Evolutionary conservation across 129 eudicot genomes (phyloP).

Genomic region (Erigeron canadensis): DNA sequence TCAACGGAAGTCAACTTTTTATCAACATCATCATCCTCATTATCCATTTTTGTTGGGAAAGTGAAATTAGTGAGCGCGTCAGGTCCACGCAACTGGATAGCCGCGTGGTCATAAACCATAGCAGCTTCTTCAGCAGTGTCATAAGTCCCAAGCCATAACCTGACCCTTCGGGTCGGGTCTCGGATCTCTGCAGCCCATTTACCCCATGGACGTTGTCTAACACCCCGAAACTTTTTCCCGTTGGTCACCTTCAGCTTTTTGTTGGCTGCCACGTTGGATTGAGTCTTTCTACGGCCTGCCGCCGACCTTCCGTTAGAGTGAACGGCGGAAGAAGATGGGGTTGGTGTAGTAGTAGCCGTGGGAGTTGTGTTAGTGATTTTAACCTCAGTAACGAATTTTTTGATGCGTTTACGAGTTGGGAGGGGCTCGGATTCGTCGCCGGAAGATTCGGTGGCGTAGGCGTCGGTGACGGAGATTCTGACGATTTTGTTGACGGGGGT

Average conservation of each 20-base stretch:
- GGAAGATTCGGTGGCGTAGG: constrained; percentile 87
- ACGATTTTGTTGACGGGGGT: constrained; percentile 35
- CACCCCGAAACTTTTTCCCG: constrained; percentile 86
- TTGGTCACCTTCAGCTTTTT: constrained; percentile 26
- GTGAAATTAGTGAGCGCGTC: constrained; percentile 89
- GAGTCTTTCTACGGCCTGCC: constrained; percentile 23
- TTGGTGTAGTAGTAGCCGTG: no score
- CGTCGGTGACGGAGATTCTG: constrained; percentile 75
- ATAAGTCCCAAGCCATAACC: constrained; percentile 92
- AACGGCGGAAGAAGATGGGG: background rate
- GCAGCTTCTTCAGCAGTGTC: constrained; percentile 99
- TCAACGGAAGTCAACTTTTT: constrained; percentile 25
- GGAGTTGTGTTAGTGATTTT: constrained; percentile 30
- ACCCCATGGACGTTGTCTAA: constrained; percentile 96
- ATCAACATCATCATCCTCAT: background rate
- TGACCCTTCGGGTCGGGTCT: constrained; percentile 74
- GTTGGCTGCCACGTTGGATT: constrained; percentile 23
- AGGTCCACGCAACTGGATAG: constrained; percentile 92
- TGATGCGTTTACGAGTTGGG: constrained; percentile 40
- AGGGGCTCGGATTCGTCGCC: constrained; percentile 48
- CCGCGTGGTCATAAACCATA: constrained; percentile 97
- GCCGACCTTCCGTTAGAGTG: constrained; percentile 12
- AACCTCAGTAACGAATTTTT: constrained; percentile 63
- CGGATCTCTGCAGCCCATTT: constrained; percentile 99
- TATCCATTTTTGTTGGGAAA: constrained; percentile 29